Base-by-base conservation (phyloP, 106 monocot species). In the Phalaenopsis aphrodite region DNA sequence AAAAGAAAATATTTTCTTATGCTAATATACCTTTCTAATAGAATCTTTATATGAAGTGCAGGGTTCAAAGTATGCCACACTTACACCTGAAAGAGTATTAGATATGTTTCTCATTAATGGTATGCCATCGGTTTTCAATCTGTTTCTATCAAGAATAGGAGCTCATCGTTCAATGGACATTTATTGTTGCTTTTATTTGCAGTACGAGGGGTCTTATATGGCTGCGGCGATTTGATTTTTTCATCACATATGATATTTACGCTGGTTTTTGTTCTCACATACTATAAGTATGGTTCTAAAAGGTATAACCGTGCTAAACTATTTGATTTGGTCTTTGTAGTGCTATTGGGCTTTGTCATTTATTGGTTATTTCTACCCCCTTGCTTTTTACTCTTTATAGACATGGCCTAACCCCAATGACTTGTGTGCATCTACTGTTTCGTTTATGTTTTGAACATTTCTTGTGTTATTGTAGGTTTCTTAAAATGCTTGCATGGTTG, bases 201-300 rank as follows among this genome's bases (percentile, higher is more conserved):
- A 96, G 96, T 93, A 86, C 86, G 76, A 2, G 96, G 96, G 73
- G 87, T 87, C 42, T 41, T 88, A 37, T 93, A 85, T 88, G 96
- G 96, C 56, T 96, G 96, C 82, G 96, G 96, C 79, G 96, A 96
- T 78, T 74, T 96, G 86, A 96, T 96, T 68, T 96, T 96, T 88
- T 96, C 96, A 45, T 96, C 96, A 36, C 96, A 96, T 81, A 96
- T 96, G 96, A 96, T 96, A 76, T 96, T 96, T 77, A 91, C 91
- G 21, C 82, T 96, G 66, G 93, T 96, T 38, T 96, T 96, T 81
- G 93, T 96, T 55, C 87, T 57, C 42, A 93, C 96, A 37, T 96
- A 93, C 76, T 86, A 87, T 55, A 96, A 96, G 76, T 96, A 96
- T 84, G 96, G 96, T 18, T 86, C 90, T 61, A 96, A 88, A 71